Base-by-base conservation (phyloP, 306 rosid genomes). In the Clitoria ternatea region DNA sequence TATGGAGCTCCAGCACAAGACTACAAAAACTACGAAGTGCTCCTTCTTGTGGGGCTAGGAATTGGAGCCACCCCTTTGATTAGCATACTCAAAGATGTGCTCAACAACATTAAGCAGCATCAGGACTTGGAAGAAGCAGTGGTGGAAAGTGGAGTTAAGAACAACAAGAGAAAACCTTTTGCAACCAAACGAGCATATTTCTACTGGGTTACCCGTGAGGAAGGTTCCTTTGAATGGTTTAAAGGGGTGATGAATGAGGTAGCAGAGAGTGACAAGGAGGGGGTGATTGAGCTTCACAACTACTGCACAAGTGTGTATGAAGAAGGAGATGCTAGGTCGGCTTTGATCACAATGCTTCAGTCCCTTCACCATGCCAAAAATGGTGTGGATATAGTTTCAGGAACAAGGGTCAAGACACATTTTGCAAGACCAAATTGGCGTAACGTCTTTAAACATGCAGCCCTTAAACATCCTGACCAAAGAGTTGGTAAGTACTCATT, bases 1-100 rank as follows among this genome's bases (percentile, higher is more conserved):
- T 89, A 92, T 0, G 98, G 98, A 72, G 96, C 98, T 3, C 96
- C 96, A 19, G 96, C 98, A 32, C 98, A 92, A 57, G 96, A 90
- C 76, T 92, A 92, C 84, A 88, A 90, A 39, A 69, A 82, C n/a
- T 92, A 92, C 12, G 96, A 89, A 26, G 96, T 92, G 3, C 79
- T 92, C 14, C 95, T 92, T 54, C 92, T 92, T 0, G 92, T 90
- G 1, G 98, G 98, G 2, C 81, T 92, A 18, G 98, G 98, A 61
- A 90, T 90, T 5, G 96, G 98, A 0, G 98, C 98, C 19, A 92
- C 98, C 14, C 96, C 98, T 4, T 55, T 90, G 63, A 90, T 90
- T 0, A 92, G 98, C 88, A 90, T 92, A 6, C 82, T 92, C 10
- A 86, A 92, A 61, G 93, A 90, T n/a, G 90, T 92, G 39, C 87